Conservation (phyloP, 2,329 filamentous ascomycete genomes). For the Fusarium papillatum region DNA sequence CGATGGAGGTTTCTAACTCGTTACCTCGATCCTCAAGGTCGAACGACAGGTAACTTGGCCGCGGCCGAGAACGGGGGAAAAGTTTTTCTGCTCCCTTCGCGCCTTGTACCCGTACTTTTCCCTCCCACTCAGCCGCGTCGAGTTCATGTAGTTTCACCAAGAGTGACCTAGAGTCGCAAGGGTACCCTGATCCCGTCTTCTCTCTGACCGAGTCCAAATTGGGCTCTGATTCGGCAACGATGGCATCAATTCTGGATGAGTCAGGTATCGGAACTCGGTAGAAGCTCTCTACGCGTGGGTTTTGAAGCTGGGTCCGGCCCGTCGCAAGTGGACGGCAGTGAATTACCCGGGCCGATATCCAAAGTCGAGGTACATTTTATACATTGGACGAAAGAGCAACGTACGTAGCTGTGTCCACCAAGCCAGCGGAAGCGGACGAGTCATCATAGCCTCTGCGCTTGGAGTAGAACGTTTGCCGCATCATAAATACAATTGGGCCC, state of each 20-base stretch:
- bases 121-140: slow-evolving; percentile 14
- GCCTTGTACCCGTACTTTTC: slow-evolving; percentile 4
- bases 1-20: slow-evolving; percentile 19
- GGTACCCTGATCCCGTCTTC: slow-evolving; percentile 27
- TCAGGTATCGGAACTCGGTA: slow-evolving; percentile 44
- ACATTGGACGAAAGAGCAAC: neutral
- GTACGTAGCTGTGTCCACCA: neutral
- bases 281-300: slow-evolving; percentile 28
- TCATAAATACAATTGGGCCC: slow-evolving; percentile 37
- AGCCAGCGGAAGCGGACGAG: slow-evolving; percentile 6
- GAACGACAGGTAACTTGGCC: slow-evolving; percentile 19
- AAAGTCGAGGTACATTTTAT: slow-evolving; percentile 10
- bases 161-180: slow-evolving; percentile 31
- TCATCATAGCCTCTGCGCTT: slow-evolving; percentile 35
- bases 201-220: slow-evolving; percentile 3
- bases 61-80: slow-evolving; percentile 38
- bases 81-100: slow-evolving; percentile 24
- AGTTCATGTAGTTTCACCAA: slow-evolving; percentile 22
- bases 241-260: slow-evolving; percentile 32
- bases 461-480: slow-evolving; percentile 17
- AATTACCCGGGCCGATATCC: slow-evolving; percentile 18
- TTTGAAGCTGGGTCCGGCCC: slow-evolving; percentile 40
- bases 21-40: slow-evolving; percentile 11
- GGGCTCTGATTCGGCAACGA: slow-evolving; percentile 32
- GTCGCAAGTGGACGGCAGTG: slow-evolving; percentile 36